Evolutionary conservation across 306 rosid genomes (phyloP), one percentile per base, ranked within the genome.

Genomic region (Castanea mollissima): DNA sequence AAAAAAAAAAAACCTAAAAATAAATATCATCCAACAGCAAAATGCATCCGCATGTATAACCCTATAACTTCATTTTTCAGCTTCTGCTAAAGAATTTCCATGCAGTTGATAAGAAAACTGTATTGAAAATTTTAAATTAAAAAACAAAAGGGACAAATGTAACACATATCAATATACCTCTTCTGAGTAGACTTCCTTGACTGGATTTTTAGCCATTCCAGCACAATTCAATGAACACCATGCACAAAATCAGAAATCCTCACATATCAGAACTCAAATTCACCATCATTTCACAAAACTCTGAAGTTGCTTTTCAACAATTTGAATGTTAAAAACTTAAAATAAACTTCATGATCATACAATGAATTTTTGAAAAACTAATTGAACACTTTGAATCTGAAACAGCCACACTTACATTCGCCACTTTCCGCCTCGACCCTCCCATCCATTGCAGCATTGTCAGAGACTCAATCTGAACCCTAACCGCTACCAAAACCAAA

Each of bases 361-460:
- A 12, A 25, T 60, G 15, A 69, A 49, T 49, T 49, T 49, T 49
- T 49, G 54, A 38, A 46, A 73, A 68, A 31, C 27, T 19, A 49
- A 79, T 18, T 78, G 71, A 57, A 71, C 3, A 29, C 60, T 69
- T 5, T 68, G 25, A 5, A 23, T 13, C 52, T 55, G 13, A 41
- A 41, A 55, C 64, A 55, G 15, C 74, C 34, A 60, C 63, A 85
- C 92, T 91, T 87, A 95, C 99, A 34, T 95, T 78, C 14, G 86
- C 63, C 77, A 95, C 91, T 86, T 92, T 95, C 83, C 93, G 84
- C 82, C 98, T 90, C 10, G 97, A 92, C 34, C 98, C 99, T 84
- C 99, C 99, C 99, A 95, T 95, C 99, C 99, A 92, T 86, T 95
- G 99, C 90, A 95, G 80, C 99, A 95, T 95, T 78, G 54, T 75